Conservation (phyloP, 2,329 filamentous ascomycete genomes). For the Ophiostoma sp. region DNA sequence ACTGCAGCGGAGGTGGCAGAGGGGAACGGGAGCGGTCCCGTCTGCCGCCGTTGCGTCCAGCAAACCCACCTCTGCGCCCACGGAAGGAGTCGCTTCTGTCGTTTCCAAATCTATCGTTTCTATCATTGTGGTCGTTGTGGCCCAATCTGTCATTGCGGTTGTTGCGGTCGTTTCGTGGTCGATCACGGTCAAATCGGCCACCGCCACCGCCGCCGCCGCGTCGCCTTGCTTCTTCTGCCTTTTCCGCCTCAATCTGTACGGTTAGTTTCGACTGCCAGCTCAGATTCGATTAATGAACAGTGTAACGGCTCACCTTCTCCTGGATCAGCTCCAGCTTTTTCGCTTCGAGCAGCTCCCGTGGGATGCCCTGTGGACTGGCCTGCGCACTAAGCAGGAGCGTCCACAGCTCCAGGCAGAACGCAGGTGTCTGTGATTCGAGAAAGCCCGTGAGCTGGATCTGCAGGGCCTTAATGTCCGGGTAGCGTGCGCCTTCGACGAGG, state of each 20-base stretch:
- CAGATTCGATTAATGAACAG: not conserved
- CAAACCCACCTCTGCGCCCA: conserved; percentile 45
- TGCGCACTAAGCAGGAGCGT: conserved; percentile 86
- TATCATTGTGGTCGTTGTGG: conserved; percentile 40
- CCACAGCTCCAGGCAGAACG: conserved; percentile 94
- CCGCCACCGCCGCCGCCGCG: conserved; percentile 64
- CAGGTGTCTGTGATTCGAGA: conserved; percentile 81
- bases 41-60: conserved; percentile 42
- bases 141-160: conserved; percentile 15
- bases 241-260: conserved; percentile 70
- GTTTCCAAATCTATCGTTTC: conserved; percentile 27
- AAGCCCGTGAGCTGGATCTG: conserved; percentile 95
- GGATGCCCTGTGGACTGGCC: conserved; percentile 79
- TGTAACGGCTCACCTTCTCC: conserved; percentile 65
- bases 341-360: conserved; percentile 87
- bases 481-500: conserved; percentile 51
- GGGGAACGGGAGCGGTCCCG: conserved; percentile 50
- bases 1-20: conserved; percentile 26
- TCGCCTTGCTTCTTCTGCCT: conserved; percentile 61
- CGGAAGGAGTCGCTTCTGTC: conserved; percentile 36
- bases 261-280: not conserved
- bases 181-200: conserved; percentile 42
- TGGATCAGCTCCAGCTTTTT: conserved; percentile 94
- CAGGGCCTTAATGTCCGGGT: conserved; percentile 87
- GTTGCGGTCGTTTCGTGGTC: conserved; percentile 15